A percentile compares a stretch with the other conserved stretches of the same genome.
phyloP scores from a whole-genome alignment of 2,329 filamentous ascomycete species.

The Diaporthe destruens region DNA sequence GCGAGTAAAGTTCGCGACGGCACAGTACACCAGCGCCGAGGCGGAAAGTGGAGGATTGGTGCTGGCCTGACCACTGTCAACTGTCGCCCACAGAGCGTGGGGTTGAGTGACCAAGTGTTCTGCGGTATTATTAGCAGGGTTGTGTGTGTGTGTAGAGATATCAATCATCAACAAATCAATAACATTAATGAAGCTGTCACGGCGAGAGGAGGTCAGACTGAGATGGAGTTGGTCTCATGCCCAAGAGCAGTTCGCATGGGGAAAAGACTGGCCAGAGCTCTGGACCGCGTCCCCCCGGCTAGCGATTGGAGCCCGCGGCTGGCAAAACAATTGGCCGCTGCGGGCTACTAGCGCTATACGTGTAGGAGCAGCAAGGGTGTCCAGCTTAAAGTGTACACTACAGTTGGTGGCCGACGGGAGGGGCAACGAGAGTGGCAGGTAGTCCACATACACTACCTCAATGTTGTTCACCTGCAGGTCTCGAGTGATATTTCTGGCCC shows the following conservation, averaged over 20 bases:
- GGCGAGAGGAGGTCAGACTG: not conserved
- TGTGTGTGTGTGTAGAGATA: not conserved
- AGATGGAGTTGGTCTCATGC: not conserved
- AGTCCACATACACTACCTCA: no score
- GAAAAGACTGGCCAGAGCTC: not conserved
- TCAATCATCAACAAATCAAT: no score
- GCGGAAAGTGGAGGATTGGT: not conserved
- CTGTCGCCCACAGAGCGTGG: not conserved
- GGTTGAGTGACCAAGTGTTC: not conserved
- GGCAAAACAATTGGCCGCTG: conserved; percentile 39
- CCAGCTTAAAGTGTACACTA: conserved; percentile 16
- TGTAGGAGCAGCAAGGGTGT: conserved; percentile 1
- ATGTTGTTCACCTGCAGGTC: not conserved
- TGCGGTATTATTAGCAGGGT: not conserved
- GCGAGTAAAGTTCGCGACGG: not conserved
- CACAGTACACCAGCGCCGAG: not conserved
- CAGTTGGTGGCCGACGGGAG: no score
- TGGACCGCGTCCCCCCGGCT: not conserved
- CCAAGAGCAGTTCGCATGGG: not conserved
- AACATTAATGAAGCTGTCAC: not conserved
- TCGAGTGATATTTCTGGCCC: not conserved
- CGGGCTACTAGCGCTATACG: not conserved
- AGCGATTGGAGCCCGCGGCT: conserved; percentile 7
- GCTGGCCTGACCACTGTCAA: not conserved
- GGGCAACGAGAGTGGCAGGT: no score